Conservation (phyloP, 345 rosid species). For the Carallia pectinifolia region DNA sequence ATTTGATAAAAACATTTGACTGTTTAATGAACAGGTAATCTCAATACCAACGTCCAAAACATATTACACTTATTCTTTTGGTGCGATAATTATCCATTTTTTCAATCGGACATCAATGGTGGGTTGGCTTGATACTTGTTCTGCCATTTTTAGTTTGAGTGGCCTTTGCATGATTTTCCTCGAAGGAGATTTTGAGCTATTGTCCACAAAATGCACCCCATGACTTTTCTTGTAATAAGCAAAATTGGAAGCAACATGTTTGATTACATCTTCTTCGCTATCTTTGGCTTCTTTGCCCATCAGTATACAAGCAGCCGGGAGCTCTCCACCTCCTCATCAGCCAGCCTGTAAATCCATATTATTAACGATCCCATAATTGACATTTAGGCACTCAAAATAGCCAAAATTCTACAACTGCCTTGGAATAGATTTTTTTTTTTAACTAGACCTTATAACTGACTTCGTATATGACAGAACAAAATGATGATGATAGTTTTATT, state of each 20-base stretch:
- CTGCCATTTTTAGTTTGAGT: slow-evolving; percentile 47
- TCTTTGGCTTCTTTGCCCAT: slow-evolving; percentile 49
- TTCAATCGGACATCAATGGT: slow-evolving; percentile 54
- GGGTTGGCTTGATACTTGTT: slow-evolving; percentile 26
- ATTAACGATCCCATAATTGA: neutral
- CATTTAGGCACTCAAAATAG: neutral
- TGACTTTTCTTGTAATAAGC: slow-evolving; percentile 71
- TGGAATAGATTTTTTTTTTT: neutral
- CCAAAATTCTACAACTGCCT: neutral
- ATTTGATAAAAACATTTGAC: no score
- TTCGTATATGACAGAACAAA: no score
- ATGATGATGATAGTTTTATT: no score
- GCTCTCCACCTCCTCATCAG: slow-evolving; percentile 88
- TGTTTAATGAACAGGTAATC: no score
- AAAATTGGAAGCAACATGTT: slow-evolving; percentile 63
- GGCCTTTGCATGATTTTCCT: slow-evolving; percentile 87
- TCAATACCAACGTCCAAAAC: no score
- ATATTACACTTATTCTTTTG: slow-evolving; percentile 37
- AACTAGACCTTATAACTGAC: no score
- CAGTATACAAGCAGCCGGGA: slow-evolving; percentile 83
- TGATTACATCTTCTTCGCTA: slow-evolving; percentile 56
- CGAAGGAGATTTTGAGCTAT: slow-evolving; percentile 79
- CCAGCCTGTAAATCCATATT: slow-evolving; percentile 39
- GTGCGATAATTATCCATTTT: slow-evolving; percentile 2
- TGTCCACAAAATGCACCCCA: slow-evolving; percentile 67